phyloP scores from a whole-genome alignment of 2,329 filamentous ascomycete genomes.

The Penicillium decumbens region DNA sequence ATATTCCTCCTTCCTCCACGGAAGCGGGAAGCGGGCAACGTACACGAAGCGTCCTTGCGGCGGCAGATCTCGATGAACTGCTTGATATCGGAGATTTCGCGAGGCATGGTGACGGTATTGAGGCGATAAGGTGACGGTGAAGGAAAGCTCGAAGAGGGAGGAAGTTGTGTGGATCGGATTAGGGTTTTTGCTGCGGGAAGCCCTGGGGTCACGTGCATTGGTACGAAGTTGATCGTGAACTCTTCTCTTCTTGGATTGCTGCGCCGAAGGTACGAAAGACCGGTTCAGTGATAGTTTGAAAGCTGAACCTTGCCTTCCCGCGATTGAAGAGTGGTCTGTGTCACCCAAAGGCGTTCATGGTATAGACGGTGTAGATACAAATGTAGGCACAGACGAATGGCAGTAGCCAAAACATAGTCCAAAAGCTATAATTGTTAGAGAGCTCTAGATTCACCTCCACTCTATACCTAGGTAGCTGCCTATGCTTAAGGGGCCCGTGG shows the following conservation, averaged over 20 bases:
- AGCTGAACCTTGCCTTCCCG: neutral
- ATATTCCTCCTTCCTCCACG: conserved; percentile 1
- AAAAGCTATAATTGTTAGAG: neutral
- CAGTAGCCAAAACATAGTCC: neutral
- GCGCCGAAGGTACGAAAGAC: neutral
- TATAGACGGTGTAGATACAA: neutral
- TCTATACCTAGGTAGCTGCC: neutral
- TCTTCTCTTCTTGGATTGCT: neutral
- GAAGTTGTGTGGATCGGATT: conserved; percentile 26
- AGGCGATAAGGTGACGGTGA: conserved; percentile 20
- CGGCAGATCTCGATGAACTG: conserved; percentile 99
- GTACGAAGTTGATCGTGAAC: neutral
- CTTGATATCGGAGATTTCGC: conserved; percentile 98
- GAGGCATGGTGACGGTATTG: conserved; percentile 73
- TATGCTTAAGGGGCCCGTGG: neutral
- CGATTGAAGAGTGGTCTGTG: neutral
- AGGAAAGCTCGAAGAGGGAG: conserved; percentile 15
- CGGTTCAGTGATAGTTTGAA: neutral
- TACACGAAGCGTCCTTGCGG: conserved; percentile 99
- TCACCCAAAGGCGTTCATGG: neutral
- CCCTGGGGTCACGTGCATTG: conserved; percentile 18
- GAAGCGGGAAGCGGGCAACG: conserved; percentile 43
- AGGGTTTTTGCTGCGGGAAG: conserved; percentile 20
- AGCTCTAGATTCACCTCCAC: neutral
- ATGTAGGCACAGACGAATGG: neutral